phyloP scores from a whole-genome alignment of 345 rosid species.

The Noccaea bulbosa region DNA sequence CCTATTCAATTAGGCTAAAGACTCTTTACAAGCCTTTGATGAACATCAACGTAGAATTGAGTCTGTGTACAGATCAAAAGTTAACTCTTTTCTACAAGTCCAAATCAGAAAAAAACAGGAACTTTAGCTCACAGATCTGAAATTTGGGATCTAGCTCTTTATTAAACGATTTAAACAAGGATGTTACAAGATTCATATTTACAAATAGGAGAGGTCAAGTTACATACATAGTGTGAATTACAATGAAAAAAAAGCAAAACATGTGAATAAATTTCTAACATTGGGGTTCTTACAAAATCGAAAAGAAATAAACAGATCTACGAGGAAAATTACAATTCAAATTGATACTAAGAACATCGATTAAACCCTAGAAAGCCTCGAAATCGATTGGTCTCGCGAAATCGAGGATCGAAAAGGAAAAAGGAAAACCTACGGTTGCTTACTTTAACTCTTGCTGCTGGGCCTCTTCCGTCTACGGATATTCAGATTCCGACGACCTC shows the following conservation, averaged over 20 bases:
- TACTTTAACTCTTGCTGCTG: conserved; percentile 38
- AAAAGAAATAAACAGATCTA: conserved; percentile 39
- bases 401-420: conserved; percentile 39
- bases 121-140: conserved; percentile 38
- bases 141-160: conserved; percentile 38
- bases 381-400: conserved; percentile 18
- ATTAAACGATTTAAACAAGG: conserved; percentile 21
- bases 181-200: conserved; percentile 23
- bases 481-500: conserved; percentile 19
- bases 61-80: background rate
- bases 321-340: conserved; percentile 32
- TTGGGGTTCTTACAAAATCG: conserved; percentile 41
- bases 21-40: conserved; percentile 30
- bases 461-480: conserved; percentile 12
- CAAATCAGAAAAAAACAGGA: background rate
- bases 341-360: conserved; percentile 17
- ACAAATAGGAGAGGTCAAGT: conserved; percentile 28
- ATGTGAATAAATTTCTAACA: conserved; percentile 3
- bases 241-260: conserved; percentile 22
- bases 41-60: conserved; percentile 7
- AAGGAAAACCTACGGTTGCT: conserved; percentile 40
- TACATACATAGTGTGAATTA: conserved; percentile 29
- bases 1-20: conserved; percentile 30
- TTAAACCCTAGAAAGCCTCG: conserved; percentile 21
- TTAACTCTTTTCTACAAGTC: background rate